phyloP scores from a whole-genome alignment of 2,329 filamentous ascomycete species.

The Cyanodermella asteris region DNA sequence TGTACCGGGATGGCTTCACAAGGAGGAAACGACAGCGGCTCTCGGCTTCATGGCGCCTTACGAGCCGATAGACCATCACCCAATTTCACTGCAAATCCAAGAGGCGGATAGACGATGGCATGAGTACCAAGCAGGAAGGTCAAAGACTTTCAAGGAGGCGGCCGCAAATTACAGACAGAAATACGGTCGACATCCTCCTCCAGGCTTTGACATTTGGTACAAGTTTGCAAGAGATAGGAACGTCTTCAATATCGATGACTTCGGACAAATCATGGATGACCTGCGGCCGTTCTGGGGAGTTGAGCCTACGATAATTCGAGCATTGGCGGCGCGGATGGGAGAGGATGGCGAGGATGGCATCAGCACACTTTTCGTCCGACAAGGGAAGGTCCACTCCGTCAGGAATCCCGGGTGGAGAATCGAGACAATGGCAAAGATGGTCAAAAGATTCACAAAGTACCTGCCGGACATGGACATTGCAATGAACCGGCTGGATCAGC shows the following conservation, averaged over 20 bases:
- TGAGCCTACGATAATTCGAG: constrained; percentile 13
- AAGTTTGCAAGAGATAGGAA: constrained; percentile 16
- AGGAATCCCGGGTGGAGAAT: constrained; percentile 20
- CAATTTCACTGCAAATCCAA: constrained; percentile 14
- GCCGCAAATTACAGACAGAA: constrained; percentile 17
- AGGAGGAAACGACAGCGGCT: too few species aligned
- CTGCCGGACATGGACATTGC: constrained; percentile 46
- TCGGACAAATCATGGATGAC: constrained; percentile 17
- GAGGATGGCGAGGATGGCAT: constrained; percentile 11
- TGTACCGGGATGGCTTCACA: too few species aligned
- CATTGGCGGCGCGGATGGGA: constrained; percentile 15
- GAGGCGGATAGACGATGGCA: constrained; percentile 15
- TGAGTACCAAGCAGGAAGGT: constrained; percentile 13
- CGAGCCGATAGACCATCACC: constrained; percentile 12
- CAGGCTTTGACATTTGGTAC: constrained; percentile 19
- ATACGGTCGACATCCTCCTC: constrained; percentile 19
- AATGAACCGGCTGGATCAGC: constrained; percentile 42
- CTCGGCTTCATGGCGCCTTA: too few species aligned
- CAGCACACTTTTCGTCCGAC: constrained; percentile 14
- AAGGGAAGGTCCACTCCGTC: constrained; percentile 15
- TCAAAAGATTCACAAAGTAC: constrained; percentile 28
- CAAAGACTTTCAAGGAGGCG: constrained; percentile 17
- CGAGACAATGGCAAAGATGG: constrained; percentile 21
- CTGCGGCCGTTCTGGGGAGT: constrained; percentile 18
- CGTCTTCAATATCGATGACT: constrained; percentile 18